Evolutionary conservation across 495 filamentous ascomycete species (phyloP).

Genomic region (Poronia punctata): DNA sequence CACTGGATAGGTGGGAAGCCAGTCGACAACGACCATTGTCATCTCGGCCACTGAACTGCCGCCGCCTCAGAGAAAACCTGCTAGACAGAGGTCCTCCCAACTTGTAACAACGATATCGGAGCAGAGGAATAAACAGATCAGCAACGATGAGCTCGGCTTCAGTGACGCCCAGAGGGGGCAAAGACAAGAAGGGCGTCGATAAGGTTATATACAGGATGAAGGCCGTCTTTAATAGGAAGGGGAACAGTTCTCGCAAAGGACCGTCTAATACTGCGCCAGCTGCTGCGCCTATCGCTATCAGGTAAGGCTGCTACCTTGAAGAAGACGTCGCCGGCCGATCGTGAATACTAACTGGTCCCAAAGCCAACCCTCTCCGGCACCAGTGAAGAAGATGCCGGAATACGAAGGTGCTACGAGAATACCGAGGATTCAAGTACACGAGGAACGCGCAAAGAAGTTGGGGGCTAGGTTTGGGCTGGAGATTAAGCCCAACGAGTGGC

Average conservation of each 20-base stretch:
- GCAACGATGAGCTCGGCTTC: conserved; percentile 39
- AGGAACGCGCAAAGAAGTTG: conserved; percentile 62
- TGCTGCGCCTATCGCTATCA: conserved; percentile 15
- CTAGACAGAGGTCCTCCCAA: neutral
- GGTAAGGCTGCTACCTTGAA: conserved; percentile 12
- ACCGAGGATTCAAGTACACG: conserved; percentile 46
- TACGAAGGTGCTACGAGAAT: conserved; percentile 33
- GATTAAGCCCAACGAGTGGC: conserved; percentile 64
- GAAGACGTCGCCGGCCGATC: neutral
- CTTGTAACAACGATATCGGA: neutral
- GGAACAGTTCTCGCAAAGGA: conserved; percentile 36
- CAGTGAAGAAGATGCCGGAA: conserved; percentile 16
- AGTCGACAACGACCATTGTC: conserved; percentile 4
- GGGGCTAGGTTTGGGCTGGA: conserved; percentile 70
- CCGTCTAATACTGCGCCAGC: conserved; percentile 24
- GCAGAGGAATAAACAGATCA: conserved; percentile 3
- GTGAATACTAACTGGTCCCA: neutral
- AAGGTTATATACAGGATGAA: conserved; percentile 59
- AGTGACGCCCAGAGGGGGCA: conserved; percentile 30
- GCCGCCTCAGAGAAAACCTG: neutral
- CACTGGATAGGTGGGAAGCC: neutral
- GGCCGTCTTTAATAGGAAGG: conserved; percentile 50
- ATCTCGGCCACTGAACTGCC: neutral
- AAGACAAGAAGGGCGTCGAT: conserved; percentile 56
- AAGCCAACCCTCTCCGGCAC: conserved; percentile 19